Percentiles rank a stretch among this genome's conserved stretches.
Conservation (phyloP, 2,329 filamentous ascomycete species). For the Fusarium chuoi region DNA sequence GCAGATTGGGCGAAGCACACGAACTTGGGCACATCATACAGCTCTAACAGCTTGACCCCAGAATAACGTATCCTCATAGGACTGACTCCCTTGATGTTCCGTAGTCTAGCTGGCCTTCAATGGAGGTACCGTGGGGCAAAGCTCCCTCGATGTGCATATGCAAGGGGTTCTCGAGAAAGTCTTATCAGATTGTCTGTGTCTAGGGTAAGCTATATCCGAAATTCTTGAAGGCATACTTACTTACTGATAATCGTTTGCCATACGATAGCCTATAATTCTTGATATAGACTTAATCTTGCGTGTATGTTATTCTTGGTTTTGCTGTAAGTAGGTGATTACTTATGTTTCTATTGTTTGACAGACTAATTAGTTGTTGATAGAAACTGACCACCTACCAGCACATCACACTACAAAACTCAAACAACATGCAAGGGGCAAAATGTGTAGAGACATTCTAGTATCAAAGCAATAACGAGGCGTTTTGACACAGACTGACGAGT, state of each 20-base stretch:
- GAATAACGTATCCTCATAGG: neutral
- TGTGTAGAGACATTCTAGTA: neutral
- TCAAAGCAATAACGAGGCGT: neutral
- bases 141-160: neutral
- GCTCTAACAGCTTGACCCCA: neutral
- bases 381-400: neutral
- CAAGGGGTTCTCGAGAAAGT: neutral
- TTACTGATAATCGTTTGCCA: neutral
- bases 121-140: neutral
- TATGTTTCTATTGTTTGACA: neutral
- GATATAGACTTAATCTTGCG: neutral
- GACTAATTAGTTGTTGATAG: neutral
- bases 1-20: neutral
- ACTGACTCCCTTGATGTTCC: neutral
- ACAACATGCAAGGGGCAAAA: slow-evolving; percentile 14
- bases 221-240: neutral
- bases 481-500: neutral
- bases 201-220: neutral
- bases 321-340: too few species aligned
- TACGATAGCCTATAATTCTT: neutral
- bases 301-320: neutral
- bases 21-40: neutral
- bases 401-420: neutral
- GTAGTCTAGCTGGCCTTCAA: neutral
- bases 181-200: neutral